phyloP scores from a whole-genome alignment of 495 filamentous ascomycete species.

The Daldinia grandis region DNA sequence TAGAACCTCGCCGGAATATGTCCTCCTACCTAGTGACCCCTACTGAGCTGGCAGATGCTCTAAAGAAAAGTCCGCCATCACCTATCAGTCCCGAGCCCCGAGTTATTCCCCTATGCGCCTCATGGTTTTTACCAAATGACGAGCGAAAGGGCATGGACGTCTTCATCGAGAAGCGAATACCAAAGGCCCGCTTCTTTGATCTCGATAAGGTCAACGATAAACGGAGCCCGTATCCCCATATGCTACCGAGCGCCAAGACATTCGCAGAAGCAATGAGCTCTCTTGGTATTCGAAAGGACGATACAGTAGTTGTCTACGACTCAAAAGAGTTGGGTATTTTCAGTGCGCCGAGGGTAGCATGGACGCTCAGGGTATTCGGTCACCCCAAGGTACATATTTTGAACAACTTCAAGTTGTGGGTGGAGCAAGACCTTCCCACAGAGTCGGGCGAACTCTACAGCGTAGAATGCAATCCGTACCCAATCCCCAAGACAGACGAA shows the following conservation, averaged over 20 bases:
- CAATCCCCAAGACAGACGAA: constrained; percentile 61
- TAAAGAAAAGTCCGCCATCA: constrained; percentile 76
- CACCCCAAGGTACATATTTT: constrained; percentile 89
- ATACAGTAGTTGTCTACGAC: constrained; percentile 94
- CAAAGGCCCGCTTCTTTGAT: constrained; percentile 93
- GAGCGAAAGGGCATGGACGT: constrained; percentile 76
- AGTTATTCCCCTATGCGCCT: constrained; percentile 86
- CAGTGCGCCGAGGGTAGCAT: constrained; percentile 89
- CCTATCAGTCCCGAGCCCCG: constrained; percentile 79
- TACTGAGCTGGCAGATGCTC: constrained; percentile 77
- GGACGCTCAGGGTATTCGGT: constrained; percentile 90
- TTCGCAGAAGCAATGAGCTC: constrained; percentile 90
- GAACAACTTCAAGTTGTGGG: constrained; percentile 94
- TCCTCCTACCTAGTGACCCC: constrained; percentile 87
- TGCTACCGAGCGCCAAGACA: constrained; percentile 82
- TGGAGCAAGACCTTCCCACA: constrained; percentile 78
- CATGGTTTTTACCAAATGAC: constrained; percentile 97
- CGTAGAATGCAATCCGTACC: constrained; percentile 64
- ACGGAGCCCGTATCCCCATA: constrained; percentile 90
- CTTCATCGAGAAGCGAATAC: constrained; percentile 81
- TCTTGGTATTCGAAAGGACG: constrained; percentile 84
- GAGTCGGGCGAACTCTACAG: constrained; percentile 78
- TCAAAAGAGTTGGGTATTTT: constrained; percentile 88
- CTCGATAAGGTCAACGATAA: constrained; percentile 89
- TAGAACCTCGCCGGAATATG: constrained; percentile 58